phyloP scores from a whole-genome alignment of 768 basidiomycete genomes.

The Sistotremastrum suecicum region DNA sequence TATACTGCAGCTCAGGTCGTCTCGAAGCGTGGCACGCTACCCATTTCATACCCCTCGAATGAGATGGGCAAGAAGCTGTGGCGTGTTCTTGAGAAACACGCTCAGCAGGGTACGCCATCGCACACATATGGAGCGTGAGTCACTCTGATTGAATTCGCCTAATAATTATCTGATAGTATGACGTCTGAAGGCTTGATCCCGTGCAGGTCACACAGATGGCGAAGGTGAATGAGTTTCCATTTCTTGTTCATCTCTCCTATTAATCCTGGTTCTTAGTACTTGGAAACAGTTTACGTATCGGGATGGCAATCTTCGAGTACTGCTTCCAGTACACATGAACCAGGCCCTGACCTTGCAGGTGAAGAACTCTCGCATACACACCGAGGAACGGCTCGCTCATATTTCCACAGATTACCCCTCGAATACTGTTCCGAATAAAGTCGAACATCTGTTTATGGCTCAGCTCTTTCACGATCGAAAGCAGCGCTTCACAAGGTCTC shows the following conservation, averaged over 20 bases:
- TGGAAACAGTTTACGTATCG: constrained; percentile 97
- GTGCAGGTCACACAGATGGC: constrained; percentile 99
- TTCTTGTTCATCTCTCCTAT: no score
- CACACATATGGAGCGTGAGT: constrained; percentile 99
- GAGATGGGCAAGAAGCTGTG: constrained; percentile 80
- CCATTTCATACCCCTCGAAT: constrained; percentile 77
- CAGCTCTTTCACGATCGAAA: constrained; percentile 99
- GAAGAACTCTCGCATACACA: constrained; percentile 9
- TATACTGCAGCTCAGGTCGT: constrained; percentile 92
- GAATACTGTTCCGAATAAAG: constrained; percentile 98
- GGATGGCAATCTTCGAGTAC: constrained; percentile 94
- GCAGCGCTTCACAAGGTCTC: constrained; percentile 70
- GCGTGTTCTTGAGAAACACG: constrained; percentile 59
- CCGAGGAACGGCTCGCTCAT: background rate
- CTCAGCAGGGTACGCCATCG: constrained; percentile 62
- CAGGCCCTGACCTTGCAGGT: constrained; percentile 97
- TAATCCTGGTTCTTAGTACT: constrained; percentile 32
- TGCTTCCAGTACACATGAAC: constrained; percentile 87
- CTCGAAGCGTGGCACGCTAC: constrained; percentile 79
- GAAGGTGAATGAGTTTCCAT: constrained; percentile 19
- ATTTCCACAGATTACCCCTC: constrained; percentile 73
- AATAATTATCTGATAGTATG: background rate
- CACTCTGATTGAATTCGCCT: background rate
- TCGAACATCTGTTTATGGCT: constrained; percentile 94
- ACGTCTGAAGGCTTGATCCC: constrained; percentile 71